Conservation (phyloP, 306 rosid species). For the Prunus armeniaca region DNA sequence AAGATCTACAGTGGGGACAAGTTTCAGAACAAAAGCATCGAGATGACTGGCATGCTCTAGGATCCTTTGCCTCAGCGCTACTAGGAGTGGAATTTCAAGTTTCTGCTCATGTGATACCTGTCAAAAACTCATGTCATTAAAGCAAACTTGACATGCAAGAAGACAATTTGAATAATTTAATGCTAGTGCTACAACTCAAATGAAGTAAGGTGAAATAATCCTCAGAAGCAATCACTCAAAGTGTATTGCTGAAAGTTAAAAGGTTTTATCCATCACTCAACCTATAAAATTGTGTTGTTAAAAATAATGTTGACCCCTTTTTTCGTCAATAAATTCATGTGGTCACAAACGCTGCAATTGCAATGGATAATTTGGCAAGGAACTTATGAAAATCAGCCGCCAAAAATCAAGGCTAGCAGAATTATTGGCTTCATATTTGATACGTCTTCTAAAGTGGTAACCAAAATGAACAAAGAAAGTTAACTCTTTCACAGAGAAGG, state of each 20-base stretch:
- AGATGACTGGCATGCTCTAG: constrained; percentile 62
- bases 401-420: too few species aligned
- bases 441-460: background rate
- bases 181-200: background rate
- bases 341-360: background rate
- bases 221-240: background rate
- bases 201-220: background rate
- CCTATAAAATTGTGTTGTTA: background rate
- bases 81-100: constrained; percentile 63
- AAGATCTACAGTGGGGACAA: constrained; percentile 56
- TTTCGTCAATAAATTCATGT: background rate
- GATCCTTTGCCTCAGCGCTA: constrained; percentile 78
- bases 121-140: constrained; percentile 27
- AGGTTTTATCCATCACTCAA: background rate
- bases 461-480: background rate
- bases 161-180: background rate
- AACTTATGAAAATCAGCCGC: background rate
- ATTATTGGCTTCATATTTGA: too few species aligned
- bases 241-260: background rate
- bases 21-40: constrained; percentile 66
- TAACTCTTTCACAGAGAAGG: constrained; percentile 5
- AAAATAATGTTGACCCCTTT: background rate
- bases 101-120: constrained; percentile 63
- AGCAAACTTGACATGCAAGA: constrained; percentile 11
- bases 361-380: background rate